Evolutionary conservation across 768 basidiomycete genomes (phyloP).

Genomic region (Tylopilus vinaceipallidus): DNA sequence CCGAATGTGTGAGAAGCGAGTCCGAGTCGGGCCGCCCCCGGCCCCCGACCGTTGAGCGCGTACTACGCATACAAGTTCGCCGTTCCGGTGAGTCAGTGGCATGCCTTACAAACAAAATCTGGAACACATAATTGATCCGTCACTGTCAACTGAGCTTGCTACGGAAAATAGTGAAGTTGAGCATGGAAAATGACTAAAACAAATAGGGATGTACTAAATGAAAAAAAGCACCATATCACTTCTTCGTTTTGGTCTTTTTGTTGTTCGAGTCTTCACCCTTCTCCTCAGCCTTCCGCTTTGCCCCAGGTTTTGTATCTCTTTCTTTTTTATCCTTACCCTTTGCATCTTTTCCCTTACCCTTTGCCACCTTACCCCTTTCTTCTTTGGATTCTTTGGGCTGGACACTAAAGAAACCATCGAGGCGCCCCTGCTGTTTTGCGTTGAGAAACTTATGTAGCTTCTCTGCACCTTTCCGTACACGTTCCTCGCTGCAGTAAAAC

Average conservation of each 20-base stretch:
- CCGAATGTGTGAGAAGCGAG: not conserved
- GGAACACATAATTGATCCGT: too few species aligned
- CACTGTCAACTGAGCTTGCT: too few species aligned
- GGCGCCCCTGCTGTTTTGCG: slow-evolving; percentile 92
- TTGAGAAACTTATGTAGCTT: slow-evolving; percentile 85
- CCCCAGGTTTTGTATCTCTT: slow-evolving; percentile 12
- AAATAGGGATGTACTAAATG: slow-evolving; percentile 9
- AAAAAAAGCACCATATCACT: slow-evolving; percentile 19
- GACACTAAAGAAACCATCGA: slow-evolving; percentile 92
- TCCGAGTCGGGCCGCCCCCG: not conserved
- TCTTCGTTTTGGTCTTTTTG: slow-evolving; percentile 45
- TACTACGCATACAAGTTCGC: too few species aligned
- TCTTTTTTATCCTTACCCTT: slow-evolving; percentile 39
- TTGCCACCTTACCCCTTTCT: slow-evolving; percentile 41
- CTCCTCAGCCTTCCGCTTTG: slow-evolving; percentile 34
- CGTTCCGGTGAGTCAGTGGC: too few species aligned
- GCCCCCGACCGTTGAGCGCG: too few species aligned
- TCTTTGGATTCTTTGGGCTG: slow-evolving; percentile 58
- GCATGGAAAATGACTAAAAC: not conserved
- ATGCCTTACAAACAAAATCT: not conserved
- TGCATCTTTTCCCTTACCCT: slow-evolving; percentile 42
- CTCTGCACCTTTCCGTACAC: slow-evolving; percentile 92
- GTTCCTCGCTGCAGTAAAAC: slow-evolving; percentile 72
- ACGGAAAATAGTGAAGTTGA: not conserved
- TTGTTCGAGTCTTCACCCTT: slow-evolving; percentile 29